phyloP scores from a whole-genome alignment of 2,329 filamentous ascomycete species.

The Calonectria montana region DNA sequence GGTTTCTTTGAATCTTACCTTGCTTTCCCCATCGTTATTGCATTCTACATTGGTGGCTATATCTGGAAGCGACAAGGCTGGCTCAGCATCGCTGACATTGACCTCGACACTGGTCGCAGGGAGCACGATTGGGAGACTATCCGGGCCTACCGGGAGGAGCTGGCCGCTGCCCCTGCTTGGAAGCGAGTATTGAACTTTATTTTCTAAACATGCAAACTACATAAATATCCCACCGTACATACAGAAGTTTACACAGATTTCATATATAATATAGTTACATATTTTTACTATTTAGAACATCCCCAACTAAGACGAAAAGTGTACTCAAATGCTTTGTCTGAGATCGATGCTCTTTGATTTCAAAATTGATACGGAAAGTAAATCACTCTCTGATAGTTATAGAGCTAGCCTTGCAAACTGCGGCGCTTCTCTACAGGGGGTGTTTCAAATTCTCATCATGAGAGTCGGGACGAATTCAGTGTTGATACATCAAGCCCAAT shows the following conservation, averaged over 20 bases:
- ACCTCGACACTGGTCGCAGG: slow-evolving; percentile 73
- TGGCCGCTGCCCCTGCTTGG: slow-evolving; percentile 61
- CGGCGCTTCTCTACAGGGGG: too few relatives aligned
- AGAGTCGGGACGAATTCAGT: too few relatives aligned
- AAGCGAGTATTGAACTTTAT: slow-evolving; percentile 45
- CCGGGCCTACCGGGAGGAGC: slow-evolving; percentile 57
- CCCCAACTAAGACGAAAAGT: too few relatives aligned
- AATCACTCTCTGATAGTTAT: too few relatives aligned
- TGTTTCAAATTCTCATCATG: too few relatives aligned
- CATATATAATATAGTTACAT: neutral
- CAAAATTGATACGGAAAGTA: too few relatives aligned
- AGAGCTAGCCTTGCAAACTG: too few relatives aligned
- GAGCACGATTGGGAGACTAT: slow-evolving; percentile 72
- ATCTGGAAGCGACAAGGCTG: slow-evolving; percentile 73
- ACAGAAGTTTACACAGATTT: neutral
- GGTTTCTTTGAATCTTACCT: slow-evolving; percentile 67
- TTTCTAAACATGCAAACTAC: slow-evolving; percentile 37
- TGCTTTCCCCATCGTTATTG: slow-evolving; percentile 63
- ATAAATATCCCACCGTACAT: neutral
- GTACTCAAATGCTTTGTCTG: too few relatives aligned
- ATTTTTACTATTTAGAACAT: too few relatives aligned
- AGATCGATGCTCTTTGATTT: too few relatives aligned
- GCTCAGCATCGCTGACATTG: slow-evolving; percentile 69
- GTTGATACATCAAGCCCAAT: too few relatives aligned
- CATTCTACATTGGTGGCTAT: slow-evolving; percentile 67